These are phyloP conservation scores for Plantago major DNA, from an alignment of 257 asterid genomes.

Conservation along the genomic window DNA sequence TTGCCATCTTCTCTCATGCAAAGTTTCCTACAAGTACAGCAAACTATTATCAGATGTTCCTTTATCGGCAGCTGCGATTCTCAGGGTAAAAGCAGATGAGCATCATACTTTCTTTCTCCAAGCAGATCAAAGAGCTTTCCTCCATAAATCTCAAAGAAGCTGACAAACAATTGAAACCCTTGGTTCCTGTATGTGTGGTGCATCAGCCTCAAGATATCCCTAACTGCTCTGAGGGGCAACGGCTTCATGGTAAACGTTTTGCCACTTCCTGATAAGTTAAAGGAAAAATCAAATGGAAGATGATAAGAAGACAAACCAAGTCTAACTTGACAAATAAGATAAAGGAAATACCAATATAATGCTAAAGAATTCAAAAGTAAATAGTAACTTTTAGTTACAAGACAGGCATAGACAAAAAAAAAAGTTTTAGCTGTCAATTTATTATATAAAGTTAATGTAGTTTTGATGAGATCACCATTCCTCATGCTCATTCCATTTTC, in stretches of 20 bases:
- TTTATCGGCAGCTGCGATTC: not conserved
- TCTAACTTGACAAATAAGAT: no score
- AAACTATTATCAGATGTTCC: constrained; percentile 14
- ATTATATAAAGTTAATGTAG: not conserved
- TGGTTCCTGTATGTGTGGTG: constrained; percentile 92
- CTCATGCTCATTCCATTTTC: no score
- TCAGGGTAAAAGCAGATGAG: not conserved
- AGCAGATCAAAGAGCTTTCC: constrained; percentile 95
- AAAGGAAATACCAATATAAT: no score
- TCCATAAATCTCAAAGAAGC: constrained; percentile 98
- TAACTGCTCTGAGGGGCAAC: constrained; percentile 84
- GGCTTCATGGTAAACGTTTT: constrained; percentile 98
- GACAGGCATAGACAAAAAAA: not conserved
- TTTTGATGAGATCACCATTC: no score
- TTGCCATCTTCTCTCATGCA: constrained; percentile 99
- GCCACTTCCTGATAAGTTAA: constrained; percentile 76
- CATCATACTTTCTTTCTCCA: constrained; percentile 82
- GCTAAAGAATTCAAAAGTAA: not conserved
- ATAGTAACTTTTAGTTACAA: no score
- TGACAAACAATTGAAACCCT: constrained; percentile 82
- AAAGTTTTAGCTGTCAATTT: not conserved
- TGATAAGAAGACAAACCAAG: not conserved
- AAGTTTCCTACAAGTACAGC: constrained; percentile 54
- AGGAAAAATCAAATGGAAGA: constrained; percentile 11
- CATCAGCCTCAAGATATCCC: constrained; percentile 92